Conservation (phyloP, 73 alveolate genomes). For the Paramecium sonneborni region DNA sequence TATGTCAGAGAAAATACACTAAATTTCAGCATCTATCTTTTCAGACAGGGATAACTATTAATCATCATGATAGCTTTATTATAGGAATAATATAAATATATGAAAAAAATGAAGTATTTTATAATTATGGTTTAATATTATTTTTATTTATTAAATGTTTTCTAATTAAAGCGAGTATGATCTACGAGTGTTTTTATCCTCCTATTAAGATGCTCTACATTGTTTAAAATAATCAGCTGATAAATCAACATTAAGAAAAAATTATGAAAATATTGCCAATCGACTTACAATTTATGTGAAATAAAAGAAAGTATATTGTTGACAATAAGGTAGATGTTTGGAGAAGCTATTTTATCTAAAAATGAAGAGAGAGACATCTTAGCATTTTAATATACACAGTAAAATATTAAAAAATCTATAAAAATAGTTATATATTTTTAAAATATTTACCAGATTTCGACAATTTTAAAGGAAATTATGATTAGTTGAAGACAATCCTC, state of each 20-base stretch:
- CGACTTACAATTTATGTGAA: neutral
- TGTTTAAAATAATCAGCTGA: slow-evolving; percentile 41
- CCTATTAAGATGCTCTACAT: slow-evolving; percentile 33
- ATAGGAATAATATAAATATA: neutral
- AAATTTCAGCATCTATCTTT: neutral
- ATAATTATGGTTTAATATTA: slow-evolving; percentile 40
- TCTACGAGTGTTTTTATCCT: neutral
- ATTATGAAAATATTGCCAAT: slow-evolving; percentile 39
- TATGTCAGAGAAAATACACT: slow-evolving; percentile 30
- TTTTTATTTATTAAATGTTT: slow-evolving; percentile 6
- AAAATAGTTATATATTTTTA: slow-evolving; percentile 2
- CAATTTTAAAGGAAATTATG: slow-evolving; percentile 41
- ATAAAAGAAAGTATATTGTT: neutral
- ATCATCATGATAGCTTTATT: neutral
- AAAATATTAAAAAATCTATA: neutral
- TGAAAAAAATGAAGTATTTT: neutral
- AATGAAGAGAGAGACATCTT: neutral
- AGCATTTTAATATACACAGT: slow-evolving; percentile 46
- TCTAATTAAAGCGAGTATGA: neutral
- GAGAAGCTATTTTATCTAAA: neutral
- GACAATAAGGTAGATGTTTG: neutral
- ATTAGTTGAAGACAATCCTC: neutral
- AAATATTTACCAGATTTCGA: slow-evolving; percentile 41
- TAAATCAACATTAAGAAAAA: neutral
- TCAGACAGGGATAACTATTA: slow-evolving; percentile 44